A percentile compares a stretch with the other conserved stretches of the same genome.
These are phyloP conservation scores for Fusarium odoratissimum DNA, from an alignment of 2,329 filamentous ascomycete genomes.

Conservation along the genomic window DNA sequence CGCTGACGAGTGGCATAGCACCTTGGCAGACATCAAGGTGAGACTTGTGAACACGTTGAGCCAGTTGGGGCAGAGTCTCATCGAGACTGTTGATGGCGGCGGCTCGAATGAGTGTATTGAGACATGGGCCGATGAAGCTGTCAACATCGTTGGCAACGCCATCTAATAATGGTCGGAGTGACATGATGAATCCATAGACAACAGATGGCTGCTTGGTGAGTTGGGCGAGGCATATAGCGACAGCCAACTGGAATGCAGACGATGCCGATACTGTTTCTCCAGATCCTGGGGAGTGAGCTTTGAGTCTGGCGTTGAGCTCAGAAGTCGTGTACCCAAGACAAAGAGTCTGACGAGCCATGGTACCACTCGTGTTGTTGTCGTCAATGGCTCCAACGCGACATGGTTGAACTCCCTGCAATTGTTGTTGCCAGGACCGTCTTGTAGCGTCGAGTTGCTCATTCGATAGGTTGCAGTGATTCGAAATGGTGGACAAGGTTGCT, in stretches of 20 bases:
- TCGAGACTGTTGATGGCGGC: not conserved
- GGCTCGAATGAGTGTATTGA: constrained; percentile 13
- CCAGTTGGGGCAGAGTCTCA: not conserved
- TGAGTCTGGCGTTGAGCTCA: constrained; percentile 9
- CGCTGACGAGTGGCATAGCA: constrained; percentile 12
- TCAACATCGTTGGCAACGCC: not conserved
- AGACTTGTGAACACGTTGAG: not conserved
- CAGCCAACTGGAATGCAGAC: constrained; percentile 15
- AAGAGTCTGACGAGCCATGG: constrained; percentile 13
- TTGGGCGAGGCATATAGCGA: constrained; percentile 3
- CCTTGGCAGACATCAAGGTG: not conserved
- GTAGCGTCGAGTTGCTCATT: not conserved
- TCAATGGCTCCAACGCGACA: constrained; percentile 1
- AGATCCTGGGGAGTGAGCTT: not conserved
- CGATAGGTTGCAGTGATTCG: not conserved
- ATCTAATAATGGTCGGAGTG: constrained; percentile 1
- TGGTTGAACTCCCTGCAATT: not conserved
- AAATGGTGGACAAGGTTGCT: not conserved
- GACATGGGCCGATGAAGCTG: constrained; percentile 11
- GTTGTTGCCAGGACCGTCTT: not conserved
- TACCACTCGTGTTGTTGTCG: not conserved
- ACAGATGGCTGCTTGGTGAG: not conserved
- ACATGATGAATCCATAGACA: constrained; percentile 24
- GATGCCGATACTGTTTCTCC: not conserved
- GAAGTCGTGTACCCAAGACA: not conserved